Percentiles rank a stretch among this genome's conserved stretches.
These are phyloP conservation scores for Cadophora luteo-olivacea DNA, from an alignment of 2,329 filamentous ascomycete genomes.

Conservation along the genomic window DNA sequence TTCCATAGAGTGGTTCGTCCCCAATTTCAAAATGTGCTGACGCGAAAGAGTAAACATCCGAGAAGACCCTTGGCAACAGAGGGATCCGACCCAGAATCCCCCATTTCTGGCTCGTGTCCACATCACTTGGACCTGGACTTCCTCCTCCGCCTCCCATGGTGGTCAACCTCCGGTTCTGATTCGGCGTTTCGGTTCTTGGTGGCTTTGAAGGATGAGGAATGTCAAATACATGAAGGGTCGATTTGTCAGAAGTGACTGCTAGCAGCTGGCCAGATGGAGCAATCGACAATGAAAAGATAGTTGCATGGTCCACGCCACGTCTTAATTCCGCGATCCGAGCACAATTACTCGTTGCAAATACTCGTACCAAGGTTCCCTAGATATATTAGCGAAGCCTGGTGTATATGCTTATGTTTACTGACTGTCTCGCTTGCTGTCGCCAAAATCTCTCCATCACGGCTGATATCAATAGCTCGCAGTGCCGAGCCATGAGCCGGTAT, in stretches of 20 bases:
- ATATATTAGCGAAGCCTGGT: not conserved
- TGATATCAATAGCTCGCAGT: constrained; percentile 80
- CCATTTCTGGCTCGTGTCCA: constrained; percentile 75
- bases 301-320: constrained; percentile 86
- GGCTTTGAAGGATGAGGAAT: constrained; percentile 64
- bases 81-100: constrained; percentile 84
- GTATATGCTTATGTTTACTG: constrained; percentile 35
- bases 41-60: constrained; percentile 86
- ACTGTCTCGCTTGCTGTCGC: constrained; percentile 89
- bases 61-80: constrained; percentile 84
- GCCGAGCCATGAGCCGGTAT: constrained; percentile 87
- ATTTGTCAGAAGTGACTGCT: constrained; percentile 95
- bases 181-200: constrained; percentile 44
- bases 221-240: constrained; percentile 93
- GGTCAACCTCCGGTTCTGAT: constrained; percentile 44
- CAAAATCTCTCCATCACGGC: constrained; percentile 78
- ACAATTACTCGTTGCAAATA: constrained; percentile 82
- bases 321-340: constrained; percentile 84
- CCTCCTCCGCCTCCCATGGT: constrained; percentile 40
- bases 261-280: constrained; percentile 81
- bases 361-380: constrained; percentile 85
- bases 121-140: constrained; percentile 46
- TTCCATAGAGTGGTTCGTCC: constrained; percentile 74
- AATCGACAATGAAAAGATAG: constrained; percentile 87
- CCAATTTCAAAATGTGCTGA: constrained; percentile 83